Percentiles rank a stretch among this genome's conserved stretches.
Conservation (phyloP, 176 grass and related monocot genomes). For the Pharus latifolius region DNA sequence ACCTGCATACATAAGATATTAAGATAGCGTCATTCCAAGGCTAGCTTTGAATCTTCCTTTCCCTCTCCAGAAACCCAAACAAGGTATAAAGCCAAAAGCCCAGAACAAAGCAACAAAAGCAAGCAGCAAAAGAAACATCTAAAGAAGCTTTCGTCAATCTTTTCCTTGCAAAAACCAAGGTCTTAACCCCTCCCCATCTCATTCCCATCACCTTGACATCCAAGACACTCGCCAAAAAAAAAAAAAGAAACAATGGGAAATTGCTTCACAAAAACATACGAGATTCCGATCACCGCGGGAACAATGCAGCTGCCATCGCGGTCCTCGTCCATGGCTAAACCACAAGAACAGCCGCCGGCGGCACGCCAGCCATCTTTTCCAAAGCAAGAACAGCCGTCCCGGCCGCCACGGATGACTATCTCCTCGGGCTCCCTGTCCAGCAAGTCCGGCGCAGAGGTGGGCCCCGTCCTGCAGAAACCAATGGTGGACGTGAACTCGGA, state of each 20-base stretch:
- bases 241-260: conserved; percentile 39
- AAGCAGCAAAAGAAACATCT: conserved; percentile 5
- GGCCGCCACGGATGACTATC: background rate
- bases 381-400: background rate
- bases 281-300: conserved; percentile 43
- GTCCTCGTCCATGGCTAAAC: background rate
- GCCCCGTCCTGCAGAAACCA: conserved; percentile 33
- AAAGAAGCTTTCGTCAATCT: conserved; percentile 1
- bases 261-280: conserved; percentile 49
- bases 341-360: background rate
- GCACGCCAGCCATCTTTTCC: background rate
- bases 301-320: background rate
- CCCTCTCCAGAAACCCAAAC: conserved; percentile 11
- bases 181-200: conserved; percentile 12
- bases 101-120: conserved; percentile 1
- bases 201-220: background rate
- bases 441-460: background rate
- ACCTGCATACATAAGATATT: background rate
- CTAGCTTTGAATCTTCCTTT: conserved; percentile 48
- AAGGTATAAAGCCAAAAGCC: conserved; percentile 30
- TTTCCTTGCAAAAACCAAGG: background rate
- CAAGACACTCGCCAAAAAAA: background rate
- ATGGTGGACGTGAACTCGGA: conserved; percentile 42
- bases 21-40: conserved; percentile 30
- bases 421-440: conserved; percentile 7